Base-by-base conservation (phyloP, 2,329 filamentous ascomycete genomes). In the Exophiala viscosa region DNA sequence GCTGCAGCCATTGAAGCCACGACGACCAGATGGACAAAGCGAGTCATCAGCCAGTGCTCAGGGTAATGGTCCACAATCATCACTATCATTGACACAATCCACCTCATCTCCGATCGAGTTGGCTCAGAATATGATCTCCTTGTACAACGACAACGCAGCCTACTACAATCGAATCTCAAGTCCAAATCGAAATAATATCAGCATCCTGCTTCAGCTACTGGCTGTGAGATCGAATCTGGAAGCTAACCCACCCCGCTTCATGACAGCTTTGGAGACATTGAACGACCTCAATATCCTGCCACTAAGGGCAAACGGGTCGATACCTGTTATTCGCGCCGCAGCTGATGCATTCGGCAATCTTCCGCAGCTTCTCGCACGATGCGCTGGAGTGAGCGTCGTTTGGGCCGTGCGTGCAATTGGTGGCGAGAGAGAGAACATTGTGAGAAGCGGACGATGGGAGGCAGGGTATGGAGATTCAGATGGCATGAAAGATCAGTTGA, bases 381-480 rank as follows among this genome's bases (percentile, higher is more conserved):
- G 93, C 65, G 85, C 96, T 63, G 92, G 92, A 14, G 90, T 92
- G 69, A 78, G 97, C 57, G 80, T 99, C 58, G 86, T 96, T 74
- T 97, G 93, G 93, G 90, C 90, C 45, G 89, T 99, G 61, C 81
- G 86, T 38, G 90, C 88, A 73, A 95, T 91, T 70, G 85, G 86
- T 45, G 81, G 84, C 51, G 86, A 96, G 70, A 82, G 88, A 57
- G 85, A 87, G 62, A 76, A 84, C 56, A 78, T 95, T 42, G 31
- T 52, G 11, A 79, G 80, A 50, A 80, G 77, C 53, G 84, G 85
- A 23, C 81, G 86, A 62, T 96, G 87, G 69, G 90, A 86, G 62
- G 53, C 58, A 18, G 86, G 82, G 58, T 86, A 86, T 69, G 83
- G 84, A 65, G 59, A 62, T 36, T 34, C 52, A 17, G 56, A 59